These are phyloP conservation scores for Boletales sp. DNA, from an alignment of 768 basidiomycete genomes.

Conservation along the genomic window DNA sequence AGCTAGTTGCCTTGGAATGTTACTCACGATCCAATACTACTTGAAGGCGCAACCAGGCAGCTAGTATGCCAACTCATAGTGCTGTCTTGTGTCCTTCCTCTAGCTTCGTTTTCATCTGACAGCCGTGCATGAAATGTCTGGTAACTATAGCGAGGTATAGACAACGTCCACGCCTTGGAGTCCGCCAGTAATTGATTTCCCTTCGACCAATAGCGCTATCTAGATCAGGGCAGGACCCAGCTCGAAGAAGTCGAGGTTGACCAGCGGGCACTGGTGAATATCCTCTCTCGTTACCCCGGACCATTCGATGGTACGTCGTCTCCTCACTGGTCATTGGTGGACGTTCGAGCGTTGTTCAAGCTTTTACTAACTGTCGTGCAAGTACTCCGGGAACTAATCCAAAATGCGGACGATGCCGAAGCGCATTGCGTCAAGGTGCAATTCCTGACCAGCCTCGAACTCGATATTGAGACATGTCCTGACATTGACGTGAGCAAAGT, in stretches of 20 bases:
- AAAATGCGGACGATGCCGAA: slow-evolving; percentile 51
- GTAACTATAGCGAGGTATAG: too few relatives aligned
- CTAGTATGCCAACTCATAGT: too few relatives aligned
- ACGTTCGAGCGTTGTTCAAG: too few relatives aligned
- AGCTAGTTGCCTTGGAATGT: too few relatives aligned
- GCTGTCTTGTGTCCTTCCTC: too few relatives aligned
- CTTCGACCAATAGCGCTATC: not conserved
- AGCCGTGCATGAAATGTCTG: too few relatives aligned
- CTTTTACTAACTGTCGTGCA: not conserved
- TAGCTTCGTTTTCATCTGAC: too few relatives aligned
- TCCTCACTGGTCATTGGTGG: too few relatives aligned
- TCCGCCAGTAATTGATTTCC: too few relatives aligned
- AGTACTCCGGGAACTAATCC: slow-evolving; percentile 50
- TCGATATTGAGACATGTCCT: not conserved
- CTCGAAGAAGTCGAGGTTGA: slow-evolving; percentile 15
- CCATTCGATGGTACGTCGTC: not conserved
- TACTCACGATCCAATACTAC: too few relatives aligned
- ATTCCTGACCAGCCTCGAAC: slow-evolving; percentile 27
- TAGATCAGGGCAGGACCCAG: not conserved
- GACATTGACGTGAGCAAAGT: not conserved
- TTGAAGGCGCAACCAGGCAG: too few relatives aligned
- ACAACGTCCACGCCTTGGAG: too few relatives aligned
- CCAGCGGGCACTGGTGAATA: slow-evolving; percentile 12
- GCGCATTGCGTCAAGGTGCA: slow-evolving; percentile 34
- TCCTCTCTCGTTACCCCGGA: slow-evolving; percentile 16